Conservation (phyloP, 2,329 filamentous ascomycete species). For the Sporothrix pseudoabietina region DNA sequence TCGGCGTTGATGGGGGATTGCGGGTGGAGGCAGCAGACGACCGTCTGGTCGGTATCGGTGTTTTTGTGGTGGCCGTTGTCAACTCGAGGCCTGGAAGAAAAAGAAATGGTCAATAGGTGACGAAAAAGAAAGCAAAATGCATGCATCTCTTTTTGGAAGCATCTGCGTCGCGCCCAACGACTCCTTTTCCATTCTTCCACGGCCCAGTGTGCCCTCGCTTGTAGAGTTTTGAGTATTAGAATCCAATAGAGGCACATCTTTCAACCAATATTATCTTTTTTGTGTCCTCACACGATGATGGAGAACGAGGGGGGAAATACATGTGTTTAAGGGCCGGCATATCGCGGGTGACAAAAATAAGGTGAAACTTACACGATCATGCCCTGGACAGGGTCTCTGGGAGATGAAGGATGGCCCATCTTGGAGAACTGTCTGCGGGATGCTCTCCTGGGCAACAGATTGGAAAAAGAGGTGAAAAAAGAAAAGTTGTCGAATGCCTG, state of each 20-base stretch:
- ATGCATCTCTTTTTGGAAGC: neutral
- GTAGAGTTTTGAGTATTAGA: neutral
- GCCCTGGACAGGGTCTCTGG: neutral
- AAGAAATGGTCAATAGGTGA: neutral
- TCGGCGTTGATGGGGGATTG: neutral
- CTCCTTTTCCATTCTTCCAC: neutral
- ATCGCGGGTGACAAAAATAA: neutral
- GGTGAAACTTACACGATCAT: neutral
- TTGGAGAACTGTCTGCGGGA: neutral
- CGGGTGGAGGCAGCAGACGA: neutral
- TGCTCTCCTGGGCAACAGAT: neutral
- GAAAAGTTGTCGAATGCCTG: neutral
- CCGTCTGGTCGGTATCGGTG: neutral
- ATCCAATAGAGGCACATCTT: neutral
- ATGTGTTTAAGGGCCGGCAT: neutral
- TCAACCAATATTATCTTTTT: neutral
- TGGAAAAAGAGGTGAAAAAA: neutral
- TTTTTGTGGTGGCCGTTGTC: neutral
- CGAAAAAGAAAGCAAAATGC: conserved; percentile 13
- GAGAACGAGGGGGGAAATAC: neutral
- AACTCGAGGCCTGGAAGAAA: neutral
- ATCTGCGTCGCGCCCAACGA: neutral
- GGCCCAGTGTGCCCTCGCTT: neutral
- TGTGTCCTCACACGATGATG: neutral
- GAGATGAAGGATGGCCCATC: neutral